Evolutionary conservation across 345 rosid genomes (phyloP).

Genomic region (Psidium guajava): DNA sequence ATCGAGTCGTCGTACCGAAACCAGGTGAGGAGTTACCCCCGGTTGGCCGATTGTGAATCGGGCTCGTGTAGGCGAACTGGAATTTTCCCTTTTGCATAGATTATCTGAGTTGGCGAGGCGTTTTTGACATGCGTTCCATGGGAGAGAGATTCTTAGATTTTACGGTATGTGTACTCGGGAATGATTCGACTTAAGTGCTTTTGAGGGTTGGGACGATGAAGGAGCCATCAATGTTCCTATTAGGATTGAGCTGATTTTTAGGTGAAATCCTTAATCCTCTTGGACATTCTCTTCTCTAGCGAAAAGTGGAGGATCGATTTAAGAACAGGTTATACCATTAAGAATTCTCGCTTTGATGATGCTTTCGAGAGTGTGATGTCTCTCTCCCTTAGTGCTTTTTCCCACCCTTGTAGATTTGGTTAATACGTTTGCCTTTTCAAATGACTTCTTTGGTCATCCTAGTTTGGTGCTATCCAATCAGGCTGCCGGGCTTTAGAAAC

Average conservation of each 20-base stretch:
- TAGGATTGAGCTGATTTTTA: neutral
- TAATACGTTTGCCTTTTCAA: neutral
- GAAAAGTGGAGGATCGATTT: neutral
- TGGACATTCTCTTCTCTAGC: neutral
- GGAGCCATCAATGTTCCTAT: neutral
- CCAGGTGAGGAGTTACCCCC: neutral
- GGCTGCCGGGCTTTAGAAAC: neutral
- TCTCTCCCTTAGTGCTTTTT: neutral
- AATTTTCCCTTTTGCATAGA: neutral
- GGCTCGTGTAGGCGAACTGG: neutral
- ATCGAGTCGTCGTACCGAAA: neutral
- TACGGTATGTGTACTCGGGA: neutral
- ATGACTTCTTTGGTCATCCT: neutral
- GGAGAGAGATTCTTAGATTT: neutral
- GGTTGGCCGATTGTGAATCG: neutral
- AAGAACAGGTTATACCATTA: neutral
- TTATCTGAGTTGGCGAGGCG: neutral
- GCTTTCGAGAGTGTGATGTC: neutral
- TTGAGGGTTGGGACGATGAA: neutral
- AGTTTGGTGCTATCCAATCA: neutral
- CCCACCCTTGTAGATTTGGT: neutral
- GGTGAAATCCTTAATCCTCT: neutral
- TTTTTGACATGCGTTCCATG: neutral
- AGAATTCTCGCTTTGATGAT: neutral
- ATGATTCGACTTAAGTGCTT: neutral